Percentiles rank a stretch among this genome's conserved stretches.
phyloP scores from a whole-genome alignment of 192 early-diverging fungal genomes.

The Rhizoclosmatium globosum region DNA sequence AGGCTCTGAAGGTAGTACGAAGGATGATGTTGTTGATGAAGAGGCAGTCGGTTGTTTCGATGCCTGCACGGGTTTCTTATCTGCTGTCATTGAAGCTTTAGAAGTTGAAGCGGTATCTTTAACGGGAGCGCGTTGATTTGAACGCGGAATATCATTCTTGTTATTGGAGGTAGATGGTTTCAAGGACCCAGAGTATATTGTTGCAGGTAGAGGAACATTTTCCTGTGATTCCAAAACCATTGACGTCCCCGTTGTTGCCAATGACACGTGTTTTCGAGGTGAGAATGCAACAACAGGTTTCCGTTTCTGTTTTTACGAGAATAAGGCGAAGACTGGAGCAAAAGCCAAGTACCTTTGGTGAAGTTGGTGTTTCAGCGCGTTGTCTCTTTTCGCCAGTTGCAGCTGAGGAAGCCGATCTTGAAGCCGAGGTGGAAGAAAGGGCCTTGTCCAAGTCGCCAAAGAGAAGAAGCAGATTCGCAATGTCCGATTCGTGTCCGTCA shows the following conservation, averaged over 20 bases:
- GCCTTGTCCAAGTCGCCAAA: constrained; percentile 8
- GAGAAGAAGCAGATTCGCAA: constrained; percentile 20
- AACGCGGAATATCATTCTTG: too few species aligned
- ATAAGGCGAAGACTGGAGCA: too few species aligned
- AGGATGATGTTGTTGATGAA: not conserved
- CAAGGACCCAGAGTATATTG: not conserved
- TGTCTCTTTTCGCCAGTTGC: not conserved
- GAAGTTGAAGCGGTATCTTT: too few species aligned
- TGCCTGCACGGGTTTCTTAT: too few species aligned
- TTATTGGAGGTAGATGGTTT: not conserved
- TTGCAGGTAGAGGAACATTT: not conserved
- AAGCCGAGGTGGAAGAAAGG: not conserved
- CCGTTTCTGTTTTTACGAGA: not conserved
- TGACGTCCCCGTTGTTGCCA: too few species aligned
- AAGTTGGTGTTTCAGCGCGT: not conserved
- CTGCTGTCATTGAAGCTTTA: too few species aligned
- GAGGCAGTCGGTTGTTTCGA: not conserved
- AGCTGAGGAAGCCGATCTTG: not conserved
- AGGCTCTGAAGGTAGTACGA: too few species aligned
- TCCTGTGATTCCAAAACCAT: not conserved
- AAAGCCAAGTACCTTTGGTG: not conserved
- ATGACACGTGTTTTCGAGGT: not conserved
- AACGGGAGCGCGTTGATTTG: too few species aligned
- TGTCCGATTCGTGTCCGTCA: not conserved
- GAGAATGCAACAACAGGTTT: not conserved